Evolutionary conservation across 2,329 filamentous ascomycete species (phyloP).

Genomic region (Microdochium trichocladiopsis): DNA sequence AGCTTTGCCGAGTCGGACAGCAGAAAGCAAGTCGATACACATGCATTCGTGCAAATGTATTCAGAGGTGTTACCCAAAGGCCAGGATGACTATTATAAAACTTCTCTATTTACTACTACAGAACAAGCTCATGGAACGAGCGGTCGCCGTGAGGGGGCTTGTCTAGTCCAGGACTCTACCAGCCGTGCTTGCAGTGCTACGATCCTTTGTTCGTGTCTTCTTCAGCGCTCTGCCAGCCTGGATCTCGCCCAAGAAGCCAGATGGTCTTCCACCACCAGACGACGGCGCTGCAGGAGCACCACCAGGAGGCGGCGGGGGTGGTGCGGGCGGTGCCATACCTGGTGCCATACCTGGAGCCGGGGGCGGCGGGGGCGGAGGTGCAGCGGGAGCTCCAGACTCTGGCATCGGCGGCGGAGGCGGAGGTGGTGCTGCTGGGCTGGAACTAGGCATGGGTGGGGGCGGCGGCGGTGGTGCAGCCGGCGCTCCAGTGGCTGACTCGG

Average conservation of each 20-base stretch:
- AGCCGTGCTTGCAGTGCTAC: conserved; percentile 63
- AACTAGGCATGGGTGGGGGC: conserved; percentile 28
- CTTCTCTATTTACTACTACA: too few species aligned
- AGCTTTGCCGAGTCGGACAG: too few species aligned
- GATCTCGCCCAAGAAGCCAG: conserved; percentile 74
- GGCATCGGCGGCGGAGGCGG: conserved; percentile 29
- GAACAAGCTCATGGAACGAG: too few species aligned
- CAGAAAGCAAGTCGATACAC: too few species aligned
- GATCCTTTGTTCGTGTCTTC: conserved; percentile 88
- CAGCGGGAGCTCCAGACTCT: conserved; percentile 28
- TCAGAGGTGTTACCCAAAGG: too few species aligned
- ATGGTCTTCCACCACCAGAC: conserved; percentile 37
- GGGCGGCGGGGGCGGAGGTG: conserved; percentile 37
- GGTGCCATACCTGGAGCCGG: conserved; percentile 27
- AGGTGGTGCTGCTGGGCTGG: conserved; percentile 21
- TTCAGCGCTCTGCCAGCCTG: conserved; percentile 70
- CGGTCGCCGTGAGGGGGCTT: too few species aligned
- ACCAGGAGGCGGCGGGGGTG: conserved; percentile 36
- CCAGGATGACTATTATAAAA: too few species aligned
- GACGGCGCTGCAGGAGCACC: conserved; percentile 39
- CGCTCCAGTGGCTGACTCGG: neutral
- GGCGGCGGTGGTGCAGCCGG: conserved; percentile 19
- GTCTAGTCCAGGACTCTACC: conserved; percentile 62
- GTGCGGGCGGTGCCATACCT: conserved; percentile 26
- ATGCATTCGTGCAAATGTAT: too few species aligned